Evolutionary conservation across 306 rosid genomes (phyloP).

Genomic region (Urtica urens): DNA sequence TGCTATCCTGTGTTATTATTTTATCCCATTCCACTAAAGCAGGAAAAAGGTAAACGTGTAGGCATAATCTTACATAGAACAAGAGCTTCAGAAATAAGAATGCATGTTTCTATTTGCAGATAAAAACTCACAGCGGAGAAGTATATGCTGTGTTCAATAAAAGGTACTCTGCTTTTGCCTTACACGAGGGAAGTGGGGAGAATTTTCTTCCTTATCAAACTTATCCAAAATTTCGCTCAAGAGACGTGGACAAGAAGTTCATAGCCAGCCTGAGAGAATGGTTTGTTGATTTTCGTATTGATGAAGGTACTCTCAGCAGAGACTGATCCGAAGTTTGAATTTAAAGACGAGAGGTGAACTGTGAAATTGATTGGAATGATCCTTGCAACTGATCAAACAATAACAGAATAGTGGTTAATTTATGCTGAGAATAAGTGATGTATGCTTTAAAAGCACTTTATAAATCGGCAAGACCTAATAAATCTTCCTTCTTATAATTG

Average conservation of each 20-base stretch:
- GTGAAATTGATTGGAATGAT: no score
- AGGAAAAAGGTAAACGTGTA: no score
- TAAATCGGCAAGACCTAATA: no score
- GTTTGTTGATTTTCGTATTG: slow-evolving; percentile 26
- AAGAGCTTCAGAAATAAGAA: no score
- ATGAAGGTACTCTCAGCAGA: slow-evolving; percentile 35
- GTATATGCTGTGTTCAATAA: slow-evolving; percentile 38
- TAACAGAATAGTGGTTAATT: no score
- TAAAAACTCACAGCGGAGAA: slow-evolving; percentile 22
- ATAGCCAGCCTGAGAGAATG: slow-evolving; percentile 45
- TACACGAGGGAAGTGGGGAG: slow-evolving; percentile 36
- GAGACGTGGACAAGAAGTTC: slow-evolving; percentile 24
- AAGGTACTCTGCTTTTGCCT: slow-evolving; percentile 45
- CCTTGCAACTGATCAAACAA: no score
- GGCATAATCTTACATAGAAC: background rate
- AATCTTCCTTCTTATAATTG: no score
- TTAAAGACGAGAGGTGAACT: no score
- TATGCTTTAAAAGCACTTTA: no score
- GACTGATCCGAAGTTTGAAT: background rate
- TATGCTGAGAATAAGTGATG: no score
- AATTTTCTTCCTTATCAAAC: slow-evolving; percentile 39
- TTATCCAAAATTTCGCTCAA: slow-evolving; percentile 25
- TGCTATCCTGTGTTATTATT: no score
- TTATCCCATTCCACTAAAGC: no score
- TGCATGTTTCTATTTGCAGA: slow-evolving; percentile 26